phyloP scores from a whole-genome alignment of 257 asterid species.

The Capsicum rhomboideum region DNA sequence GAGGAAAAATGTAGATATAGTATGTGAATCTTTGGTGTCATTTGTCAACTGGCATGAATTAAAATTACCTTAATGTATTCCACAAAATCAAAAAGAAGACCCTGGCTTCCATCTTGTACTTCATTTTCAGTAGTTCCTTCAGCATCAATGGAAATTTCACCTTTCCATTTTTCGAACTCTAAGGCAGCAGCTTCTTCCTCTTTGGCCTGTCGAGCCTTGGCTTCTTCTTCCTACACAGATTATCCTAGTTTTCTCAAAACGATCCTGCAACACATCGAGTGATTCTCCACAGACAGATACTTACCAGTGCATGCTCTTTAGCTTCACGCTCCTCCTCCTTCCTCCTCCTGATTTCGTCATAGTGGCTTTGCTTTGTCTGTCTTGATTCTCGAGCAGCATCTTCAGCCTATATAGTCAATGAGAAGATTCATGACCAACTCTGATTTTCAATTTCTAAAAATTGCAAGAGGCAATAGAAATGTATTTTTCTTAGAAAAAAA shows the following conservation, averaged over 20 bases:
- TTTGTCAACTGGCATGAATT: not conserved
- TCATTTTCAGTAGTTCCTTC: constrained; percentile 93
- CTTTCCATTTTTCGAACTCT: constrained; percentile 97
- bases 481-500: not conserved
- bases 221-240: constrained; percentile 86
- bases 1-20: not conserved
- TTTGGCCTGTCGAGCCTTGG: constrained; percentile 69
- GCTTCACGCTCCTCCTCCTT: constrained; percentile 99
- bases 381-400: constrained; percentile 70
- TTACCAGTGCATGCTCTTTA: constrained; percentile 70
- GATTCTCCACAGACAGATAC: constrained; percentile 8
- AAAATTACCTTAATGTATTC: constrained; percentile 85
- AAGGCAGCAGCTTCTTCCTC: constrained; percentile 92
- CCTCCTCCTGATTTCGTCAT: constrained; percentile 89
- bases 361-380: constrained; percentile 73
- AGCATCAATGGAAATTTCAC: constrained; percentile 89
- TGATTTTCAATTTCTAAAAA: not conserved
- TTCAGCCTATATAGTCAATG: constrained; percentile 56
- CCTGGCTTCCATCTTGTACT: constrained; percentile 75
- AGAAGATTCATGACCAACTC: constrained; percentile 10
- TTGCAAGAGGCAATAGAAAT: not conserved
- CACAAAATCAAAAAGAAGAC: constrained; percentile 75
- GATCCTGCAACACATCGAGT: not conserved
- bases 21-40: not conserved
- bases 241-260: not conserved